phyloP scores from a whole-genome alignment of 306 rosid genomes.

The Fagus crenata region DNA sequence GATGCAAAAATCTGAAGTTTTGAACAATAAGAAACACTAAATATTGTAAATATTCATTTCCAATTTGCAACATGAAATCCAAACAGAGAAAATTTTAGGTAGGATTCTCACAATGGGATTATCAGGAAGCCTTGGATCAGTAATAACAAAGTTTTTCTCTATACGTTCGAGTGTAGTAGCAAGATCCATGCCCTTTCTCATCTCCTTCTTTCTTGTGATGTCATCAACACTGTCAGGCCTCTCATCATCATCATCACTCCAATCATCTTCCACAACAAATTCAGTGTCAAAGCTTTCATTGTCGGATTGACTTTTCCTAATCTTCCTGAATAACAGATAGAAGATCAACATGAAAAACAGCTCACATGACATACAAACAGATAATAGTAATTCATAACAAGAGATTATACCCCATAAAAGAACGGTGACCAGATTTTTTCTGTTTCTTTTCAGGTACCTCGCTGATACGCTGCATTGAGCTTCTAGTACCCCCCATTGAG shows the following conservation, averaged over 20 bases:
- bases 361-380: background rate
- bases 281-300: constrained; percentile 46
- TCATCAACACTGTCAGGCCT: constrained; percentile 51
- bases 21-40: constrained; percentile 23
- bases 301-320: constrained; percentile 51
- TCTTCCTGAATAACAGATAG: constrained; percentile 46
- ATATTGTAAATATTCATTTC: constrained; percentile 12
- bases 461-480: constrained; percentile 59
- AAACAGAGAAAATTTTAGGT: background rate
- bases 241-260: constrained; percentile 59
- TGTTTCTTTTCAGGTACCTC: constrained; percentile 77
- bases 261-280: constrained; percentile 37
- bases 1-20: constrained; percentile 86
- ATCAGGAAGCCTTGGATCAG: constrained; percentile 99
- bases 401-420: constrained; percentile 79
- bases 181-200: constrained; percentile 93
- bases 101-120: constrained; percentile 84
- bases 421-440: constrained; percentile 56
- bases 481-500: constrained; percentile 39
- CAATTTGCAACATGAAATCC: constrained; percentile 4
- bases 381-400: constrained; percentile 1
- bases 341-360: background rate
- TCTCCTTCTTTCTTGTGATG: constrained; percentile 69
- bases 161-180: constrained; percentile 98
- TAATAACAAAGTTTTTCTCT: constrained; percentile 94